Base-by-base conservation (phyloP, 352 stramenopile genomes). In the Thraustochytrium striatum region DNA sequence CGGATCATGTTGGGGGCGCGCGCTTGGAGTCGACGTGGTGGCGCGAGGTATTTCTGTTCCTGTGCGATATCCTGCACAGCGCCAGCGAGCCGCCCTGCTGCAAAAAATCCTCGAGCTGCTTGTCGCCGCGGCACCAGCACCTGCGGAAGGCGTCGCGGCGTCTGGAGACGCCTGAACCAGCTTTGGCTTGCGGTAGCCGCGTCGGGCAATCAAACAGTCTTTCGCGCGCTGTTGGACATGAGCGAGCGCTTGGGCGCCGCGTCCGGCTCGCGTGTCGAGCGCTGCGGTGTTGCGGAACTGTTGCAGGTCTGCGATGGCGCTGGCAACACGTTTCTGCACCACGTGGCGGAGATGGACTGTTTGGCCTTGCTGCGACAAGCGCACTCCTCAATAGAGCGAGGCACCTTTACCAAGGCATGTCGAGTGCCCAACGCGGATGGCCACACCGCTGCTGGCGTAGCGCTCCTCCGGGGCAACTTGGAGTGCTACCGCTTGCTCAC, bases 11-110 rank as follows among this genome's bases (percentile, higher is more conserved):
- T 61, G 65, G 65, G 9, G 65, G 43, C 11, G 30, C 41, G 19
- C 11, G 5, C 0, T 28, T 75, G 5, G 50, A 75, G 52, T 8
- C 25, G 9, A n/a, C 39, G n/a, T 75, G 43, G 43, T 75, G 65
- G 65, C 65, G 61, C 16, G 65, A 75, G 28, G 65, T 75, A 9
- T 75, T 75, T 72, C 65, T 75, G 0, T 61, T 30, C 35, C 43
- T 38, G 8, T 62, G 43, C 43, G 65, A 75, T 39, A 9, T 75
- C 13, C 65, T 75, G 32, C 11, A 13, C 8, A 13, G 30, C 11
- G 13, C 44, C 3, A 61, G 50, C 36, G 30, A 72, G 50, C 9
- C 5, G 21, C 35, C 36, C 16, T 30, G n/a, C n/a, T 55, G 19
- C 9, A 70, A 5, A 47, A 19, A 2, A 16, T 70, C 2, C 36